Evolutionary conservation across 305 asterid genomes (phyloP), one percentile per base, ranked within the genome.

Genomic region (Fraxinus latifolia): DNA sequence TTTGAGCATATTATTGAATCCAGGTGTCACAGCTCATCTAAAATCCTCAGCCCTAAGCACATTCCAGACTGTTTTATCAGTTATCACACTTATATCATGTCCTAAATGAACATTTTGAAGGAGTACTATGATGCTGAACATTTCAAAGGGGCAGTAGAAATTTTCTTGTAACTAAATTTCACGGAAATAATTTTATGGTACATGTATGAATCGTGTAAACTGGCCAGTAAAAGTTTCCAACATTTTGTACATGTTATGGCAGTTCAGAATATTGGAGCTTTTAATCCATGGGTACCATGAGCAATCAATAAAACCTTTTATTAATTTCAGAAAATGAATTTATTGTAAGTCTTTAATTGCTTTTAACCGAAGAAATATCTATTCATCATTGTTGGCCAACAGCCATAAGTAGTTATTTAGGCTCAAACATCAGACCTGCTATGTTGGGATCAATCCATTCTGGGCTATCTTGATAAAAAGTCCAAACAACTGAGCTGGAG

Each of bases 1-100:
- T 65, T 60, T 47, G n/a, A 78, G 39, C 58, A 42, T 44, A 27
- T 75, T 53, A 62, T 53, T 31, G 50, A 62, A 85, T 80, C 25
- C 62, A 11, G 73, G 39, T 65, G 42, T 67, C 23, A 15, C 9
- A 8, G 72, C 6, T 7, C 55, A 55, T 9, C 32, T 19, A 29
- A 77, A 47, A 77, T 14, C 71, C 36, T 77, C 14, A 6, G 39
- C 72, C 72, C 71, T 25, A 62, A 25, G 1, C 34, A 65, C 6
- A 65, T 25, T 65, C 73, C 34, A 23, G 73, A 25, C 67, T 55
- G 11, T 19, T 55, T 55, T 55, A 55, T 55, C 67, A 55, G 67
- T 55, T 55, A 55, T 55, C 11, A 55, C 17, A 23, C 72, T 25
- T 62, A 8, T 21, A 62, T 62, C n/a, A 65, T 8, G 33, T 11